Base-by-base conservation (phyloP, 2,329 filamentous ascomycete species). In the Claviceps spartinae region DNA sequence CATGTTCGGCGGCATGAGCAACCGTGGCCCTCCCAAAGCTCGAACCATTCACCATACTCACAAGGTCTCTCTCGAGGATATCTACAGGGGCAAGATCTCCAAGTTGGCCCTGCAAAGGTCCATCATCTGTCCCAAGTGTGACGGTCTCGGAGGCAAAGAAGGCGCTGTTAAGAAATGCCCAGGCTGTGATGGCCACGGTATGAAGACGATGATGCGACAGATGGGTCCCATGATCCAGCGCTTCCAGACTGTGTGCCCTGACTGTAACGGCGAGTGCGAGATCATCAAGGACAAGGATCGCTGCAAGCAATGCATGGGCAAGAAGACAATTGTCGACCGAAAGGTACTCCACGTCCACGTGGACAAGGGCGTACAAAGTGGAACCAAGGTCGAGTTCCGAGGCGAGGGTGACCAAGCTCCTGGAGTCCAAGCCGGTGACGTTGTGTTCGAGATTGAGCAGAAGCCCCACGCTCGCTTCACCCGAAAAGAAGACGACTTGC, bases 151-250 rank as follows among this genome's bases (percentile, higher is more conserved):
- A 64, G 93, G 93, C 59, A 98, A 98, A 76, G 91, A 97, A 59
- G 93, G 93, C 58, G 88, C 93, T n/a, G 91, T 97, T 58, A 91
- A 90, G 75, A 87, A 86, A 63, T 98, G 93, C 72, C 66, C 81
- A 42, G 86, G 88, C 64, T 98, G 93, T 69, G 88, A 95, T 63
- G 93, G 93, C 59, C 82, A 86, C 58, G 93, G 93, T 71, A 95
- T 96, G 87, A 97, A 97, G 85, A 96, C 88, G 42, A 97, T 98
- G 91, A 96, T 98, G 93, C 86, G 94, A 67, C 93, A 98, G 73
- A 97, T 98, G 90, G 93, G 93, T 49, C 93, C 93, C 54, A 98
- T 98, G 93, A 97, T 98, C 62, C 94, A 98, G 75, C 88, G 93
- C 54, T 98, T 98, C 82, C 93, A 98, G 78, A 97, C 91, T 34